Evolutionary conservation across 2,329 filamentous ascomycete species (phyloP), one percentile per base, ranked within the genome.

Genomic region (Epichloe baconii): DNA sequence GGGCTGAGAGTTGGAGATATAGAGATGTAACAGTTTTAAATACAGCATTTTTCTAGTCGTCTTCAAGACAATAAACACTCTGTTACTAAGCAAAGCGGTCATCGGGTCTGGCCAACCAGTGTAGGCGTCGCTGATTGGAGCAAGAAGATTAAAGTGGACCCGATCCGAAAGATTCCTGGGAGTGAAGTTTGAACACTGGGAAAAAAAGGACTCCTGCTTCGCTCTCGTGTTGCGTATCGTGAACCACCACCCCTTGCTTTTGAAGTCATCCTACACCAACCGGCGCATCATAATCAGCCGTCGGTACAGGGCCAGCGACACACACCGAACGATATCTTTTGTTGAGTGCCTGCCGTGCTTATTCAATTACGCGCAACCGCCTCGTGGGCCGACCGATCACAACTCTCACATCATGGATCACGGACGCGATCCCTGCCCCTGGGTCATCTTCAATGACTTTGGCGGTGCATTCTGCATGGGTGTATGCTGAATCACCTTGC

Each of bases 381-480:
- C 47, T 19, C 17, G 10, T 40, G 19, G 21, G 19, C 42, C 47
- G 19, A 40, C 50, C 6, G 31, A 37, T 37, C 31, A 17, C 37
- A 7, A 7, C 23, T 12, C 34, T 23, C n/a, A 43, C 49, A 52
- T 42, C 49, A 93, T 95, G 86, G 91, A 98, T 82, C 93, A 97
- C 77, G 86, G 87, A 57, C 81, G 93, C 74, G 93, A 97, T 71
- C 93, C 93, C 56, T 97, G 93, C 72, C 93, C 93, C 52, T 97
- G 85, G 84, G 90, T 97, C 64, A 86, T 93, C 58, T 79, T 97
- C 59, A 95, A 90, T 72, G 93, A 98, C 74, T 97, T 97, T 67
- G 93, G 93, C 56, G 93, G 93, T 72, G 93, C 91, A 52, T 96
- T 97, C 64, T 84, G 80, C 66, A 97, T 96, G 91, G 91, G 91